Conservation (phyloP, 345 rosid species). For the Sisymbrium irio region DNA sequence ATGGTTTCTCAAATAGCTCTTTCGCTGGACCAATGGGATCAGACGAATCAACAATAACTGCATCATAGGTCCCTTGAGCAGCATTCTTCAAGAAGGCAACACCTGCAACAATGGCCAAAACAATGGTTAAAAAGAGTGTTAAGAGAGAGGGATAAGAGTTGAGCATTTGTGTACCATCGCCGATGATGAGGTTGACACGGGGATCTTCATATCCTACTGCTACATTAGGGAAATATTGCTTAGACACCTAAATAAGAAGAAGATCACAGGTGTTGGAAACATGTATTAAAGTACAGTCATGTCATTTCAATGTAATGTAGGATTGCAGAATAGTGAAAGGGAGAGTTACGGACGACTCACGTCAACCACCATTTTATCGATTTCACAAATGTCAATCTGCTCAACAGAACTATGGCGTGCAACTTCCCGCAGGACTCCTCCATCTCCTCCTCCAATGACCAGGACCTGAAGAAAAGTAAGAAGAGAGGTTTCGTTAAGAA, state of each 20-base stretch:
- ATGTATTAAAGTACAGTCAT: background rate
- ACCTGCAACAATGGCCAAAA: conserved; percentile 37
- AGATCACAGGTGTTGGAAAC: background rate
- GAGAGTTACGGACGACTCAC: conserved; percentile 48
- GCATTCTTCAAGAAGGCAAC: conserved; percentile 84
- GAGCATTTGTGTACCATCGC: conserved; percentile 60
- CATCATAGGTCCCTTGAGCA: conserved; percentile 84
- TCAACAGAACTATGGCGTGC: conserved; percentile 82
- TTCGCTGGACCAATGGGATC: conserved; percentile 98
- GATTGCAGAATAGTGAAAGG: background rate
- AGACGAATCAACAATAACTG: conserved; percentile 90
- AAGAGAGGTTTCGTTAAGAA: background rate
- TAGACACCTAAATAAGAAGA: conserved; percentile 75
- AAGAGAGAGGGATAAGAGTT: background rate
- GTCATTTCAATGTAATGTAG: background rate
- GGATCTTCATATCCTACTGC: conserved; percentile 93
- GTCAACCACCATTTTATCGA: conserved; percentile 93
- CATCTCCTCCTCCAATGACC: conserved; percentile 99
- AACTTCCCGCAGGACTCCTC: conserved; percentile 90
- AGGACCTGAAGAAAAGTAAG: conserved; percentile 48
- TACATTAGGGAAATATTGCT: conserved; percentile 73
- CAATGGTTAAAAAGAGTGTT: too few species aligned
- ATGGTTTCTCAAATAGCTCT: conserved; percentile 95
- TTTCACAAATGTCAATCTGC: conserved; percentile 91
- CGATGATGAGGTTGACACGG: conserved; percentile 77